Evolutionary conservation across 1,284 basidiomycete species (phyloP), one percentile per base, ranked within the genome.

Genomic region (Meira nashicola): DNA sequence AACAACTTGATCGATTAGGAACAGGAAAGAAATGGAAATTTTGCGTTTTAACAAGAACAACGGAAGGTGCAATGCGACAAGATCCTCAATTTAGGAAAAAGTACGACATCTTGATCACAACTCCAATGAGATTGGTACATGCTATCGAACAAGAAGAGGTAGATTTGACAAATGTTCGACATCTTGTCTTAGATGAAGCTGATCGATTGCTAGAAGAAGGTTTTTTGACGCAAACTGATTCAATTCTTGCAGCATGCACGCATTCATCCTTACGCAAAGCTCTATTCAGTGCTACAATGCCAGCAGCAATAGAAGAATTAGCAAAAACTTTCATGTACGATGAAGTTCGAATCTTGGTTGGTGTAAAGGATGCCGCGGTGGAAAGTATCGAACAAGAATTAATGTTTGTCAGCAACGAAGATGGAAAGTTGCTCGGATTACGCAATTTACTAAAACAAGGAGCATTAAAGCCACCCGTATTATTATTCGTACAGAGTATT

Each of bases 401-500:
- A 14, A 87, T 87, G 38, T 98, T 95, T 77, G 91, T 93, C 40
- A 89, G 89, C 12, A 89, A 90, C 57, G 95, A 98, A 71, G 83
- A 87, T 5, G 95, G 93, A 37, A 98, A 98, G 79, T 82, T 97
- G 28, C 39, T 88, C 90, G 19, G 92, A 86, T 54, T 84, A 93
- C 47, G 83, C 88, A 58, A 64, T 6, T 85, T 94, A 70, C 83
- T 97, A 57, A 80, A 86, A 5, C 84, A 87, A 62, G 91, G 93
- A 1, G 88, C 76, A 1, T 67, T 96, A 70, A 89, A 90, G 50
- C 93, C 94, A 1, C 94, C 94, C 1, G 84, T 95, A 3, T 83
- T 98, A 25, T 84, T 98, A 59, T 98, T 98, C 78, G 89, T 92
- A 2, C 95, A 94, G 56, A 89, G 90, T 0, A 92, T 96, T 78